These are phyloP conservation scores for Fusarium scirpi DNA, from an alignment of 2,329 filamentous ascomycete species.

Conservation along the genomic window DNA sequence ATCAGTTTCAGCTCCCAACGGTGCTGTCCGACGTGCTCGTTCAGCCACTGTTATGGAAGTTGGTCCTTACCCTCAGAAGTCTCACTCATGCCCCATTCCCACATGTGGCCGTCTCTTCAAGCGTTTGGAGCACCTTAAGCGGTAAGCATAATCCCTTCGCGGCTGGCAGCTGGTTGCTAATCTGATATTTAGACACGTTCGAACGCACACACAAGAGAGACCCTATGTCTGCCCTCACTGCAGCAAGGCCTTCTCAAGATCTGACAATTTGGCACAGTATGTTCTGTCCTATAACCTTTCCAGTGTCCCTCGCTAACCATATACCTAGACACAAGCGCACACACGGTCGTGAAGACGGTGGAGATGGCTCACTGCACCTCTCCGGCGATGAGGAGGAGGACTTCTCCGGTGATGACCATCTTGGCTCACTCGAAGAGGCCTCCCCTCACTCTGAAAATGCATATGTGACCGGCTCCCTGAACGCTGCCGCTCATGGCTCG, in stretches of 20 bases:
- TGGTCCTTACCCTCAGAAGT: conserved; percentile 96
- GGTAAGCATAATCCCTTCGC: conserved; percentile 71
- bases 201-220: conserved; percentile 98
- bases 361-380: conserved; percentile 68
- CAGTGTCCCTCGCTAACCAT: conserved; percentile 22
- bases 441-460: conserved; percentile 78
- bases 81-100: conserved; percentile 98
- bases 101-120: conserved; percentile 98
- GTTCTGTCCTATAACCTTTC: conserved; percentile 51
- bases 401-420: conserved; percentile 83
- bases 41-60: conserved; percentile 98
- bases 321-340: conserved; percentile 82
- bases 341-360: conserved; percentile 73
- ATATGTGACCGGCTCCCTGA: conserved; percentile 67
- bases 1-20: conserved; percentile 77
- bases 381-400: conserved; percentile 91
- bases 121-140: conserved; percentile 98
- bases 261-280: conserved; percentile 99
- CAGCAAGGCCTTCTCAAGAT: conserved; percentile 98
- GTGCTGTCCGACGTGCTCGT: conserved; percentile 87
- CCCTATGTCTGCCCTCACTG: conserved; percentile 98
- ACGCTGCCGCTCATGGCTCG: conserved; percentile 55
- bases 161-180: conserved; percentile 25
- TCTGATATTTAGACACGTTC: conserved; percentile 80
- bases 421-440: conserved; percentile 82